Base-by-base conservation (phyloP, 2,329 filamentous ascomycete genomes). In the Tolypocladium ophioglossoides region DNA sequence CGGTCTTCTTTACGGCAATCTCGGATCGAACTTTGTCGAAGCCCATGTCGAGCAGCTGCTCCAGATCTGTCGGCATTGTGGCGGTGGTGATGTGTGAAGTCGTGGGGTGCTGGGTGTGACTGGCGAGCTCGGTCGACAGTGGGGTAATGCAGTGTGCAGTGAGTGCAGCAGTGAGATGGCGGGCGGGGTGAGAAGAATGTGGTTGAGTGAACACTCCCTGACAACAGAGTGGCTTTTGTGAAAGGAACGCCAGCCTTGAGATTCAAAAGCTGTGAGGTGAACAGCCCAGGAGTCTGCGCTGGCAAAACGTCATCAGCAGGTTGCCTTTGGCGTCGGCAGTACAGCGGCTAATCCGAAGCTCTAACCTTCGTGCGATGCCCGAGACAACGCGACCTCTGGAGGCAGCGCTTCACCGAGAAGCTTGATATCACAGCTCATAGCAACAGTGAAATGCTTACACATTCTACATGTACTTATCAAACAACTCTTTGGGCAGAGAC, bases 1-100 rank as follows among this genome's bases (percentile, higher is more conserved):
- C 90, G 14, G 84, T 82, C 66, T 88, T 89, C 72, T 92, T 89
- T 59, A 96, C 78, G 38, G 94, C 94, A 48, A 97, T 73, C 68
- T 91, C 82, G 49, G 90, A 86, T 60, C 89, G 85, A 64, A 89
- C 83, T 64, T 84, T 82, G 59, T 95, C 89, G 66, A 99, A 99
- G 71, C 84, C 84, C 83, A 87, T 86, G 52, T 86, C 83, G 59
- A 86, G 67, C 62, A 87, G 72, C 38, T 78, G 71, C 20, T 84
- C 77, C 20, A 86, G 73, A 62, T 86, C 83, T 47, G 80, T 77
- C 58, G 78, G 73, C 59, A 79, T 78, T 72, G 82, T 84, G 58
- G 62, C 73, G 69, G 63, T 59, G 59, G 55, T 55, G 52, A 39
- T 47, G 51, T 10, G 44, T 30, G 44, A 47, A 9, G 27, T 32